A percentile compares a stretch with the other conserved stretches of the same genome.
These are phyloP conservation scores for Neocatenulostroma microsporum DNA, from an alignment of 2,329 filamentous ascomycete genomes.

Conservation along the genomic window DNA sequence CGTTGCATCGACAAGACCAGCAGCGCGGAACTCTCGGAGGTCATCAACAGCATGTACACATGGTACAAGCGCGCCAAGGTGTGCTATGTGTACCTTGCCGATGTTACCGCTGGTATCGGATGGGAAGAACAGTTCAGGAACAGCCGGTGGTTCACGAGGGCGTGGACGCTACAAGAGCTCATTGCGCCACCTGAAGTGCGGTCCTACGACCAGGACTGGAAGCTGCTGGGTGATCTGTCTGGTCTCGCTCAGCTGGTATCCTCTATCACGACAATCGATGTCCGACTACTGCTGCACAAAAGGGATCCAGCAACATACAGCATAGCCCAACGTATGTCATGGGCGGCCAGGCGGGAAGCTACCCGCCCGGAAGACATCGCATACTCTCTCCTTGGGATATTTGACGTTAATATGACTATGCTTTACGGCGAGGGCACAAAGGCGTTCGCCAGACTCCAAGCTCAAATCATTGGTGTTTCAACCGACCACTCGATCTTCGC, in stretches of 20 bases:
- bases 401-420: constrained; percentile 6
- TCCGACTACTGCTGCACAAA: constrained; percentile 1
- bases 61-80: constrained; percentile 13
- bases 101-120: constrained; percentile 6
- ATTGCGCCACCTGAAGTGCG: constrained; percentile 7
- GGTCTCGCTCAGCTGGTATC: constrained; percentile 1
- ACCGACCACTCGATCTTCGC: constrained; percentile 7
- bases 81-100: constrained; percentile 14
- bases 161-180: constrained; percentile 10
- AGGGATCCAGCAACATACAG: not conserved
- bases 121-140: constrained; percentile 5
- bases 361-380: constrained; percentile 3
- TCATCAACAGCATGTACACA: constrained; percentile 17
- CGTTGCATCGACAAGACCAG: constrained; percentile 18
- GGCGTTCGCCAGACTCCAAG: constrained; percentile 4
- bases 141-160: constrained; percentile 10
- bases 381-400: constrained; percentile 5
- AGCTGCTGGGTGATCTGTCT: constrained; percentile 2
- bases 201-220: constrained; percentile 8
- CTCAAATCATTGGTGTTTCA: constrained; percentile 3
- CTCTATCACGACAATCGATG: constrained; percentile 7
- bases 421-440: constrained; percentile 5
- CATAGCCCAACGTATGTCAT: constrained; percentile 6
- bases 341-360: constrained; percentile 4
- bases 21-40: constrained; percentile 6